Evolutionary conservation across 306 rosid species (phyloP).

Genomic region (Trichosanthes cucumerina): DNA sequence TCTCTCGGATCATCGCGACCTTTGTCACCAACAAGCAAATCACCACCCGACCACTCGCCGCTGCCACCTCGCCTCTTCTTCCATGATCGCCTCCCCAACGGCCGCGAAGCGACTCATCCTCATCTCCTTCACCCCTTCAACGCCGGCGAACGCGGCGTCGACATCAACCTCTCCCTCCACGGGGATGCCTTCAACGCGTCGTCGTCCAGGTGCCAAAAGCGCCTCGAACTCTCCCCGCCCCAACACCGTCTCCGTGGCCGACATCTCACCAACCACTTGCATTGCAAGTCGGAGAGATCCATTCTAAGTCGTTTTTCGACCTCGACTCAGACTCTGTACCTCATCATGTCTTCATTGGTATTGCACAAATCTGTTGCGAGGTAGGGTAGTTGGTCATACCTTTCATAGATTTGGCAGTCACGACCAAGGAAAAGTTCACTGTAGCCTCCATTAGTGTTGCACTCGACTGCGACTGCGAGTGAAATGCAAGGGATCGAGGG

Average conservation of each 20-base stretch:
- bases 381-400: too few species aligned
- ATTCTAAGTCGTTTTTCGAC: too few species aligned
- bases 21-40: constrained; percentile 1
- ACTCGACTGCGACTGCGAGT: too few species aligned
- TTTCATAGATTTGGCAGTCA: too few species aligned
- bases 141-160: constrained; percentile 2
- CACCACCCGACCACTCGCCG: constrained; percentile 7
- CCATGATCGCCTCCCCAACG: constrained; percentile 8
- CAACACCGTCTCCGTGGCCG: constrained; percentile 11
- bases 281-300: too few species aligned
- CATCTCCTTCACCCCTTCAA: constrained; percentile 8
- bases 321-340: too few species aligned
- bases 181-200: constrained; percentile 9
- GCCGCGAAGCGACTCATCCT: constrained; percentile 8
- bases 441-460: too few species aligned
- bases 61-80: constrained; percentile 6
- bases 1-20: constrained; percentile 1
- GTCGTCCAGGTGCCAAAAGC: constrained; percentile 4
- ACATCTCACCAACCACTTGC: constrained; percentile 2
- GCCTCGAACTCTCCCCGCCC: constrained; percentile 1
- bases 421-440: too few species aligned
- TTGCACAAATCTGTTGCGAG: too few species aligned
- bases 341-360: too few species aligned
- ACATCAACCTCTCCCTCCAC: constrained; percentile 12
- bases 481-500: too few species aligned